Conservation (phyloP, 2,329 filamentous ascomycete species). For the Aureobasidium uvarum region DNA sequence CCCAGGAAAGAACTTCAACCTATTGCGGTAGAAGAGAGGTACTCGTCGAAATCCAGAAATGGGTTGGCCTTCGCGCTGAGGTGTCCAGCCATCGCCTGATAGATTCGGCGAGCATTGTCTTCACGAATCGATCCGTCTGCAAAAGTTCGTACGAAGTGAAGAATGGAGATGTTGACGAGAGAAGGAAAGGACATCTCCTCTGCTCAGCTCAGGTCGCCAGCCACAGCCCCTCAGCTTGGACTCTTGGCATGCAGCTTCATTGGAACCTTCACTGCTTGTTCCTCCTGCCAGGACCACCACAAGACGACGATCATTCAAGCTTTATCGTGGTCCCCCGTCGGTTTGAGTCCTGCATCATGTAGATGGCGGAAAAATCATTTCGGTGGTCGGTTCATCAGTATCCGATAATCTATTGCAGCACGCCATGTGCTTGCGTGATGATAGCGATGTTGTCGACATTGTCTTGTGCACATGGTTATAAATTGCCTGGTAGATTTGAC, state of each 20-base stretch:
- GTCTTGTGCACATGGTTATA: neutral
- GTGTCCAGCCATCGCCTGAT: neutral
- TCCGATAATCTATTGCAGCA: neutral
- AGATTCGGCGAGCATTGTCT: neutral
- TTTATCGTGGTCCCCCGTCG: neutral
- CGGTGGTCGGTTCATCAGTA: neutral
- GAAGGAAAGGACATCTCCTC: neutral
- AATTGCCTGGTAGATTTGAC: neutral
- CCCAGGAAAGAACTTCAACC: neutral
- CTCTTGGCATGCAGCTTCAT: constrained; percentile 1
- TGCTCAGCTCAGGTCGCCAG: neutral
- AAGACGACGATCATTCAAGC: neutral
- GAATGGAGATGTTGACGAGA: neutral
- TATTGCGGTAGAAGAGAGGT: neutral
- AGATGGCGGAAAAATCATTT: neutral
- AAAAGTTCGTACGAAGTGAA: neutral
- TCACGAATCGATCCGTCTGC: neutral
- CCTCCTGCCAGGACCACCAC: neutral
- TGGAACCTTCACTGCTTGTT: neutral
- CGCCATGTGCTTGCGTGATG: constrained; percentile 12
- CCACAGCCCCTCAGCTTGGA: neutral
- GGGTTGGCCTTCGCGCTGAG: neutral
- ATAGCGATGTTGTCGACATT: neutral
- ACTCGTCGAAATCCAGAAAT: neutral
- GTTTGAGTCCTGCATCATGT: neutral